Evolutionary conservation across 2,329 filamentous ascomycete species (phyloP), one percentile per base, ranked within the genome.

Genomic region (Calonectria naviculata): DNA sequence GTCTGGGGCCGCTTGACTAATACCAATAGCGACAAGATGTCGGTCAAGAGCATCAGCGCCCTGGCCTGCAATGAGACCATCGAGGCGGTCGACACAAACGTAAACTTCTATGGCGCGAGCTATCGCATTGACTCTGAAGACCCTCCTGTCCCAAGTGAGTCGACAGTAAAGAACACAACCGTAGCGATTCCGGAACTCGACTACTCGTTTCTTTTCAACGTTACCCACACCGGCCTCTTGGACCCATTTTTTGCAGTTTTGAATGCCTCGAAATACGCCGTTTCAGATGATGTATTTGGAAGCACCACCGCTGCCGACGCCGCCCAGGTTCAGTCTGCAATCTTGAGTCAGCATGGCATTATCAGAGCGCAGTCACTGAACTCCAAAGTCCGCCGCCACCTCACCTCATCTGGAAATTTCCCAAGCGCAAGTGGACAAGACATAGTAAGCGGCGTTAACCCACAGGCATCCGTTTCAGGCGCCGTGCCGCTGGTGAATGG

Each of bases 1-100:
- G 75, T 81, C 46, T 85, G 83, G 82, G 82, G 82, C 36, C 75
- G 77, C 42, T 71, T 83, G 1, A 46, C 58, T 5, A 65, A 77
- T 36, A 63, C 78, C 24, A 73, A 76, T 47, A 75, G 71, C 24
- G 73, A 75, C 24, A 71, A 76, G 28, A 72, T 78, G 52, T 73
- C 77, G 1, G 79, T 84, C 13, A 75, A 73, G 41, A 76, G 74
- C 42, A 76, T 83, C 19, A 80, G 78, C 6, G 81, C 80, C 6
- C 67, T 85, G 65, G 79, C 80, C 24, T 85, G 84, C 73, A 85
- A 85, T 74, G 83, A 84, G 73, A 78, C 80, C 2, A 71, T 82
- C 3, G 75, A 83, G 73, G 79, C 77, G 6, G 74, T 82, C 9
- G 73, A 78, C 17, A 70, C 75, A 2, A 62, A 72, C n/a, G 75